Evolutionary conservation across 2,329 filamentous ascomycete genomes (phyloP).

Genomic region (Diaporthe citriasiana): DNA sequence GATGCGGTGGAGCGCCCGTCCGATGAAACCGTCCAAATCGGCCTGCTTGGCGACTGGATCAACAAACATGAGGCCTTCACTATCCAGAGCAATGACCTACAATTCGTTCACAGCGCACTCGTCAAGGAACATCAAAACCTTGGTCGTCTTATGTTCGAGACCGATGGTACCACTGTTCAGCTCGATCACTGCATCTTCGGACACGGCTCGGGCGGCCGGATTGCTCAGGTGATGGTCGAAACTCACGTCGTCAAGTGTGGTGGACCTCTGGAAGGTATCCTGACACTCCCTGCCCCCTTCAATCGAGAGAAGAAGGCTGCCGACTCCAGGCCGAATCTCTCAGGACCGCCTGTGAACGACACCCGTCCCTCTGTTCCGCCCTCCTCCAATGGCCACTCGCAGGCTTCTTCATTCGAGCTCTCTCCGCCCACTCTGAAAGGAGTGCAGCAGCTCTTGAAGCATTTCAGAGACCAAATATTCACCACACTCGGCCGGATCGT

Average conservation of each 20-base stretch:
- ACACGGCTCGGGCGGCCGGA: slow-evolving; percentile 34
- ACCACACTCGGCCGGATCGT: neutral
- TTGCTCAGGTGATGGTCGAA: slow-evolving; percentile 12
- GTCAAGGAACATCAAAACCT: neutral
- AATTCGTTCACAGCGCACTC: neutral
- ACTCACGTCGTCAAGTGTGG: neutral
- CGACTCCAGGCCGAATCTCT: neutral
- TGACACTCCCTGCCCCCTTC: slow-evolving; percentile 26
- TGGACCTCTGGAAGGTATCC: slow-evolving; percentile 11
- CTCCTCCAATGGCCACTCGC: neutral
- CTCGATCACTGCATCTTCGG: slow-evolving; percentile 30
- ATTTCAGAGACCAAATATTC: neutral
- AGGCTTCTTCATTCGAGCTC: neutral
- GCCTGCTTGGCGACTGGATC: neutral
- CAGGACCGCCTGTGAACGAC: neutral
- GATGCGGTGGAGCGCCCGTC: slow-evolving; percentile 20
- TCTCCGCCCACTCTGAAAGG: too few species aligned
- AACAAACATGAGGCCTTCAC: neutral
- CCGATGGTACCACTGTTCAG: neutral
- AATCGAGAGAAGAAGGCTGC: neutral
- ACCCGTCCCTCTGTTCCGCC: neutral
- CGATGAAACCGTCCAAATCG: neutral
- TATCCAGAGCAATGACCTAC: slow-evolving; percentile 20
- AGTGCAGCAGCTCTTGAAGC: neutral
- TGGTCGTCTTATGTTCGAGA: neutral